phyloP scores from a whole-genome alignment of 345 rosid species.

The Zanthoxylum bungeanum region DNA sequence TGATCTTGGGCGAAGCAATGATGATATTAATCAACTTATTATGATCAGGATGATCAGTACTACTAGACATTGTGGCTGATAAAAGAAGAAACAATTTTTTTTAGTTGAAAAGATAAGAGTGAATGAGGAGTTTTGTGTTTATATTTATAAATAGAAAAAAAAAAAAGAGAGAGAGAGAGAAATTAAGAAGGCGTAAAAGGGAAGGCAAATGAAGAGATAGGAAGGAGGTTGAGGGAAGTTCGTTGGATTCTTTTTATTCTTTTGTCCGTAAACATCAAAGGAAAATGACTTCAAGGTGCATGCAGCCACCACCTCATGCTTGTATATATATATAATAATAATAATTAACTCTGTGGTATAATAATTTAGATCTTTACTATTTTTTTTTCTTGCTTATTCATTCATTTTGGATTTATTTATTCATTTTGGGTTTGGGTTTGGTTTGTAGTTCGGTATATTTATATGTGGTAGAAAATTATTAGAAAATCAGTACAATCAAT shows the following conservation, averaged over 20 bases:
- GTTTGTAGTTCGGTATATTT: no score
- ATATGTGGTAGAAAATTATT: no score
- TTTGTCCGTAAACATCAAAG: not conserved
- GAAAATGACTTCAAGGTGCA: not conserved
- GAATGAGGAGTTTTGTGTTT: not conserved
- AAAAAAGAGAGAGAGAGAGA: not conserved
- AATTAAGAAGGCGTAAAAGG: not conserved
- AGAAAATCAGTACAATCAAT: no score
- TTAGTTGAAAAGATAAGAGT: not conserved
- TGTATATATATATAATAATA: no score
- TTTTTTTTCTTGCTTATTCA: no score
- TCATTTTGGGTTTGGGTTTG: no score
- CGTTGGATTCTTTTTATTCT: slow-evolving; percentile 10
- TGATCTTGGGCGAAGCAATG: not conserved
- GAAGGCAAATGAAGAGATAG: slow-evolving; percentile 1
- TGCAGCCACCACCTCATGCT: no score
- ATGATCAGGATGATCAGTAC: not conserved
- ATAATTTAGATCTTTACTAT: no score
- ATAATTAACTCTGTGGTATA: no score
- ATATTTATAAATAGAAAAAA: not conserved
- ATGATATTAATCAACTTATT: no score
- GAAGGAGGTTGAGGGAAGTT: not conserved
- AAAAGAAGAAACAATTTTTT: no score
- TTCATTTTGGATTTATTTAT: no score
- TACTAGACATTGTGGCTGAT: not conserved